Base-by-base conservation (phyloP, 2,329 filamentous ascomycete species). In the Catunica adiposa region DNA sequence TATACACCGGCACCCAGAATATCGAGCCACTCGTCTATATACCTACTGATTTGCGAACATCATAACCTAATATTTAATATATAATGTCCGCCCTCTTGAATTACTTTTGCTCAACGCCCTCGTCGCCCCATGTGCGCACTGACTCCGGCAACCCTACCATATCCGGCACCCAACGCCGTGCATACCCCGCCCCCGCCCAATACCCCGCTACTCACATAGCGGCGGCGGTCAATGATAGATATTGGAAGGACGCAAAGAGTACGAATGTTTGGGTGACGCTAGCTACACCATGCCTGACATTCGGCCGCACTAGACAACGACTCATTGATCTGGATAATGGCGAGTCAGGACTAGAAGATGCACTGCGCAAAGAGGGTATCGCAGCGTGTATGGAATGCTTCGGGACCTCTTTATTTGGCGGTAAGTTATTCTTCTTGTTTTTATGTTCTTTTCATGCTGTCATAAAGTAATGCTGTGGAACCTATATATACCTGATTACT, bases 271-370 rank as follows among this genome's bases (percentile, higher is more conserved):
- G 56, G 53, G 38, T 52, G n/a, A 48, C 50, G 20, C 40, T 58
- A 26, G 56, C 53, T 9, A 58, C 48, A 29, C 56, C 56, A 15
- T 58, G 56, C 20, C 17, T 58, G 23, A 58, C 56, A 3, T 53
- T 58, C 48, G 56, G 56, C 9, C 53, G 56, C 9, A 58, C 56
- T 9, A 53, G 53, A 17, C 56, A 55, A 17, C 53, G 56, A 9
- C 48, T 58, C 7, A 40, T 55, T 40, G 56, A 58, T 42, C 25
- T 58, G n/a, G 53, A 58, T 38, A 46, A 55, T n/a, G 56, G 56
- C 29, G 53, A 58, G 22, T 52, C 56, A 7, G 56, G 56, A 20
- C 48, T 58, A 3, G 40, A 44, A 17, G 53, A 55, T 50, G 48
- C 56, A 20, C 26, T 58, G 14, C 47, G 56, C 17, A 46, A 40